Evolutionary conservation across 2,329 filamentous ascomycete species (phyloP), one percentile per base, ranked within the genome.

Genomic region (Fusarium penzigii): DNA sequence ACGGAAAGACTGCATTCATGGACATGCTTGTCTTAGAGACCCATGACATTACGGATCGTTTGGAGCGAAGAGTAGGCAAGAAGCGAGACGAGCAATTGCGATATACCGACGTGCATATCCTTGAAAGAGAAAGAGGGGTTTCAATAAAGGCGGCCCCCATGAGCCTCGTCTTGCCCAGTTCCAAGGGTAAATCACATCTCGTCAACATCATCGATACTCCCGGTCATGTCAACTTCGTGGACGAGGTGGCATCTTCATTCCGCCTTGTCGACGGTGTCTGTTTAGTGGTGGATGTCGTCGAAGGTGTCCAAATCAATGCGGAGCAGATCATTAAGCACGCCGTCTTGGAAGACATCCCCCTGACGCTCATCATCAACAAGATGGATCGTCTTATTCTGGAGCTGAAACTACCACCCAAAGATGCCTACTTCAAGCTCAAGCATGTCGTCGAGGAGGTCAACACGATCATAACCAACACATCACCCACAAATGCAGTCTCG

Each of bases 391-490:
- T 99, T 54, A 96, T 99, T 56, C 75, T 99, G 42, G 94, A 99
- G 74, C 79, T 99, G 46, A 96, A 96, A 71, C 81, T 99, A 13
- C 94, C 94, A 2, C 94, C 94, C 2, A 90, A 87, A 59, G 94
- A 99, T 69, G 94, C 94, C 12, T 99, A 99, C 75, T 97, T 97
- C 80, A 99, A 99, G 79, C 79, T 99, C 49, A 97, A 97, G 75
- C 92, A 97, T 70, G 92, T 97, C n/a, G 85, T 99, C 48, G 94
- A 99, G 72, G 91, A 97, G 72, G 92, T 99, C 72, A 99, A 99
- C 74, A 96, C 91, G 1, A 78, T 94, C 62, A 97, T 99, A 65
- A 90, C 96, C 68, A 92, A 89, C 68, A 88, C 89, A 3, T 79
- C 92, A 29, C 93, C 94, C 5, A 88, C 90, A 2, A 84, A 85